Conservation (phyloP, 2,329 filamentous ascomycete species). For the Botryotinia convoluta region DNA sequence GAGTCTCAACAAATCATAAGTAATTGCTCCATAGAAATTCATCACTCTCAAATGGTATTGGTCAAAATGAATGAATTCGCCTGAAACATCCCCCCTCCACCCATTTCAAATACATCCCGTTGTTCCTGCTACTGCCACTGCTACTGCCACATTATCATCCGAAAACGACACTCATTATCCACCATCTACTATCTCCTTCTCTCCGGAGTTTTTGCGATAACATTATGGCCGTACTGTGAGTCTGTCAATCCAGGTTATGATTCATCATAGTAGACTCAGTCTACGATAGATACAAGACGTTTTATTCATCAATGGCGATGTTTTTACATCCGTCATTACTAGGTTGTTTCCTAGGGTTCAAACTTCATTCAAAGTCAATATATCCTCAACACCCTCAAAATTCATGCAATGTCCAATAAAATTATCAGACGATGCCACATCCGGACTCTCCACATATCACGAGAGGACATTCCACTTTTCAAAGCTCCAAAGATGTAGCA, state of each 20-base stretch:
- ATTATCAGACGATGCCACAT: slow-evolving; percentile 5
- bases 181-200: background rate
- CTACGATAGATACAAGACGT: slow-evolving; percentile 1
- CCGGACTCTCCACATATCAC: slow-evolving; percentile 10
- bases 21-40: background rate
- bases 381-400: slow-evolving; percentile 6
- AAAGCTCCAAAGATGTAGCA: slow-evolving; percentile 15
- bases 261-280: background rate
- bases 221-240: background rate
- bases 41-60: background rate
- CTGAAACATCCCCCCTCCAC: slow-evolving; percentile 15
- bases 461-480: slow-evolving; percentile 8
- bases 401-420: slow-evolving; percentile 2
- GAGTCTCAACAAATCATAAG: background rate
- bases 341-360: background rate
- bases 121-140: background rate
- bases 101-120: slow-evolving; percentile 7
- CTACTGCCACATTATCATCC: slow-evolving; percentile 11
- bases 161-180: background rate
- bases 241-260: slow-evolving; percentile 1
- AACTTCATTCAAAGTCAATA: background rate
- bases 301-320: background rate
- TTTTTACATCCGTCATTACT: background rate
- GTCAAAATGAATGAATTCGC: slow-evolving; percentile 5
- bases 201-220: background rate